Base-by-base conservation (phyloP, 129 eudicot genomes). In the Flaveria brownii region DNA sequence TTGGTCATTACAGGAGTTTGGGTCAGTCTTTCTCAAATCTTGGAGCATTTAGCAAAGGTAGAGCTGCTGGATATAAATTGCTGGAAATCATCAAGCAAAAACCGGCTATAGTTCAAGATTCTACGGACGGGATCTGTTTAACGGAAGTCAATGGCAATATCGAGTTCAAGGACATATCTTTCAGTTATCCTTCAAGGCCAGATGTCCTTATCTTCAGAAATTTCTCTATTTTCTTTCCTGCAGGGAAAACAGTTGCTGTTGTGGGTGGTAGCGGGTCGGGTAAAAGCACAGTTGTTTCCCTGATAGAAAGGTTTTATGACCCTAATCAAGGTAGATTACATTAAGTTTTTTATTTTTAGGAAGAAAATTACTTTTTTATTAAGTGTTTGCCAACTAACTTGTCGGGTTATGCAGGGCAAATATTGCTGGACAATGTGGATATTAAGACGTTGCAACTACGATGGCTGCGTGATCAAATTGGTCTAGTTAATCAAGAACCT, bases 211-310 rank as follows among this genome's bases (percentile, higher is more conserved):
- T 94, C 80, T 91, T 94, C 71, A 59, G 91, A 75, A 87, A 90
- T 54, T 94, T 91, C 77, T 94, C 97, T 51, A 84, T 94, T 76
- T 91, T 86, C 82, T 94, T 94, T 74, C 99, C 99, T 4, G 97
- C 96, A 9, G 99, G 99, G 62, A 94, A 94, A 85, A 94, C 97
- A 0, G 99, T 94, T 50, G 99, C 99, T 5, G 97, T 94, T 9
- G 99, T 94, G 80, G 99, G 99, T 78, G 97, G 97, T 68, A 94
- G 98, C 80, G 98, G 98, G 20, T 94, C 98, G 4, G 98, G 98
- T 68, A 94, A 94, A 85, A 94, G 99, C 81, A 94, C 99, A 0
- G 97, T 94, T 68, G 96, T 94, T 22, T 91, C 99, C 54, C 84
- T 94, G 60, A 91, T 91, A 18, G 99, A 91, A 71, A 83, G 99